Evolutionary conservation across 2,329 filamentous ascomycete species (phyloP).

Genomic region (Colletotrichum orbiculare): DNA sequence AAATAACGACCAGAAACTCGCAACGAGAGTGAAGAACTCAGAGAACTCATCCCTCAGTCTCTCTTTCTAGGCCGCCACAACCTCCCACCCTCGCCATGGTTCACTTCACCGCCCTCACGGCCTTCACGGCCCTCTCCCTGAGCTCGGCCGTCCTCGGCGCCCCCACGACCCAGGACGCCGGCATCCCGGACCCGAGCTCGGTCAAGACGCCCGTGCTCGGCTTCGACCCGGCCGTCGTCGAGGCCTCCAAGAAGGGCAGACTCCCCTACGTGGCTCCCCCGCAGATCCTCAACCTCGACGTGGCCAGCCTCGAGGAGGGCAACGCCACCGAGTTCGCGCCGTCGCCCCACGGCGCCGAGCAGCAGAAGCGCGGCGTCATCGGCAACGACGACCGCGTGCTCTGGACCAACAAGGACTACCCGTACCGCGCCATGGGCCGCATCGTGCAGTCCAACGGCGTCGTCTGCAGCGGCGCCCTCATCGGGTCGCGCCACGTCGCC

Average conservation of each 20-base stretch:
- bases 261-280: not conserved
- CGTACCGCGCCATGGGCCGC: conserved; percentile 37
- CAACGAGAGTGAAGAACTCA: too few species aligned
- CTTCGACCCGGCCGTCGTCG: conserved; percentile 1
- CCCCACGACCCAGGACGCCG: conserved; percentile 11
- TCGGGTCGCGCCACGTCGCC: conserved; percentile 44
- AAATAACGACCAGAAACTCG: too few species aligned
- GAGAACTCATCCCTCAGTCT: too few species aligned
- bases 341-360: not conserved
- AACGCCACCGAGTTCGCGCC: conserved; percentile 22
- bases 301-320: conserved; percentile 1
- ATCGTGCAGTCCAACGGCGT: conserved; percentile 39
- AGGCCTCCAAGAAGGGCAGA: not conserved
- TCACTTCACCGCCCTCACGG: not conserved
- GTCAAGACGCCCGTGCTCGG: conserved; percentile 6
- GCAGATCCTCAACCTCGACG: conserved; percentile 2
- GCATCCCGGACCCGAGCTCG: conserved; percentile 5
- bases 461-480: conserved; percentile 42
- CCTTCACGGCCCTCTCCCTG: conserved; percentile 1
- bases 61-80: not conserved
- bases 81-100: not conserved
- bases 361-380: conserved; percentile 24
- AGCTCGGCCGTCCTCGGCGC: not conserved
- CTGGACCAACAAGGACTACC: conserved; percentile 27
- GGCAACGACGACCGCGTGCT: conserved; percentile 25